Conservation (phyloP, 768 basidiomycete genomes). For the Antrodiella citrinella region DNA sequence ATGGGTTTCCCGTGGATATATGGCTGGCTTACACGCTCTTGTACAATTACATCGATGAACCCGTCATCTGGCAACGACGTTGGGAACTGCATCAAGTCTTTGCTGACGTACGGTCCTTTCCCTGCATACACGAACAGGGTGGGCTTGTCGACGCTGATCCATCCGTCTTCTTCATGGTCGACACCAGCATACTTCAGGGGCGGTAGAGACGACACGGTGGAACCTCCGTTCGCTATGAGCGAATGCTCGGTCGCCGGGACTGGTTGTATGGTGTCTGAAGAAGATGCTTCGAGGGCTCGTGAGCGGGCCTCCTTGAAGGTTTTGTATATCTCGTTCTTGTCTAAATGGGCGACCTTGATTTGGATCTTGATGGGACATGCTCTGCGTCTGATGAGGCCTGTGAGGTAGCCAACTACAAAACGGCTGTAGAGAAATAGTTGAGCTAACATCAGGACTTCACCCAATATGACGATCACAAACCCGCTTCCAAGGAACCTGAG, state of each 20-base stretch:
- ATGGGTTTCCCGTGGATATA: background rate
- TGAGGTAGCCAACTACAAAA: conserved; percentile 65
- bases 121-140: conserved; percentile 68
- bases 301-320: conserved; percentile 30
- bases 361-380: conserved; percentile 62
- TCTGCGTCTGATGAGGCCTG: conserved; percentile 47
- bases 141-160: conserved; percentile 65
- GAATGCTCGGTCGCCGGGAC: too few species aligned
- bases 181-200: conserved; percentile 30
- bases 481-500: too few species aligned
- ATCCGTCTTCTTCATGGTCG: conserved; percentile 40
- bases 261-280: conserved; percentile 1
- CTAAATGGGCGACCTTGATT: conserved; percentile 55
- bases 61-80: conserved; percentile 76
- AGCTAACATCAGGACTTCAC: too few species aligned
- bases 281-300: background rate
- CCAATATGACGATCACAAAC: too few species aligned
- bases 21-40: conserved; percentile 44
- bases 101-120: conserved; percentile 66
- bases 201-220: too few species aligned
- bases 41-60: conserved; percentile 60
- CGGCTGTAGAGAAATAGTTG: too few species aligned
- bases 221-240: too few species aligned
- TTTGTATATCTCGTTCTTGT: conserved; percentile 66
- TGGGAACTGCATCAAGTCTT: conserved; percentile 79